Conservation (phyloP, 495 filamentous ascomycete genomes). For the Evernia prunastri region DNA sequence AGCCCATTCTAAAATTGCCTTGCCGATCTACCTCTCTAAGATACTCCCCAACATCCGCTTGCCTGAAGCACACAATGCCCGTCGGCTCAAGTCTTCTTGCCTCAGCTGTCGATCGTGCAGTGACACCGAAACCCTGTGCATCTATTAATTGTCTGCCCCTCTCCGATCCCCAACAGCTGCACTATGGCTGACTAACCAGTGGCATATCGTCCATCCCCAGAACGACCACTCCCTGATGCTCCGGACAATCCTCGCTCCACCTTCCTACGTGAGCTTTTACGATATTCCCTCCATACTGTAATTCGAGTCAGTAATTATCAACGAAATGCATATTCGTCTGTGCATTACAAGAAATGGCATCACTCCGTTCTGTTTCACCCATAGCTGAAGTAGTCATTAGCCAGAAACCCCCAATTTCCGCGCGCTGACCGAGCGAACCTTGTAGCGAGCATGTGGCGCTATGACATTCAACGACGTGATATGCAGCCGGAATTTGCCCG, state of each 20-base stretch:
- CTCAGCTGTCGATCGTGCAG: slow-evolving; percentile 75
- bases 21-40: slow-evolving; percentile 58
- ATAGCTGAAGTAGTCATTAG: slow-evolving; percentile 30
- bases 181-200: slow-evolving; percentile 38
- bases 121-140: slow-evolving; percentile 68
- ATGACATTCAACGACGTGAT: slow-evolving; percentile 81
- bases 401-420: background rate
- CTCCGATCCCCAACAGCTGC: background rate
- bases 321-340: background rate
- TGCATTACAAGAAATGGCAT: slow-evolving; percentile 60
- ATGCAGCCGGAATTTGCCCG: slow-evolving; percentile 79
- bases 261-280: slow-evolving; percentile 88
- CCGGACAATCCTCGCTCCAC: slow-evolving; percentile 73
- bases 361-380: slow-evolving; percentile 90
- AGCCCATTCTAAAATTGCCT: background rate
- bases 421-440: slow-evolving; percentile 42
- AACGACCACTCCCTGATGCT: slow-evolving; percentile 40
- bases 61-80: slow-evolving; percentile 73
- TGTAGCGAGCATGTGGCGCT: slow-evolving; percentile 81
- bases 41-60: slow-evolving; percentile 89
- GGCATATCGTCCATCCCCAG: slow-evolving; percentile 41
- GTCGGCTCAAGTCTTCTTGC: slow-evolving; percentile 79
- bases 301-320: background rate
- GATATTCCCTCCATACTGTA: slow-evolving; percentile 71
- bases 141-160: background rate